These are phyloP conservation scores for Pterocarpus macrocarpus DNA, from an alignment of 306 rosid genomes.

Conservation along the genomic window DNA sequence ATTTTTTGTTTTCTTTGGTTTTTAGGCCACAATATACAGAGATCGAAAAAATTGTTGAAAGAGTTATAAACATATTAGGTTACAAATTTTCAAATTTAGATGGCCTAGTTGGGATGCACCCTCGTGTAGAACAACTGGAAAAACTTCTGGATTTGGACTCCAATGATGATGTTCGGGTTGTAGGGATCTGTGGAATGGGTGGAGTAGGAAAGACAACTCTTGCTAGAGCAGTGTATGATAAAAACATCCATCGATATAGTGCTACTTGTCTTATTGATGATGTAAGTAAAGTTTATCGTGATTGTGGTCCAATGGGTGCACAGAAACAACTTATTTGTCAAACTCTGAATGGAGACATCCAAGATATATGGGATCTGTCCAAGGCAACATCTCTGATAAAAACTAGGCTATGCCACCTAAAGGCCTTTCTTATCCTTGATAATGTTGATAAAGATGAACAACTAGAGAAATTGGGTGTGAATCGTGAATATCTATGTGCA, in stretches of 20 bases:
- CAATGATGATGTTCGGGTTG: neutral
- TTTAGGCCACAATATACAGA: conserved; percentile 1
- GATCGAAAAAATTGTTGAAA: conserved; percentile 22
- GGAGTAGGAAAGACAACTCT: conserved; percentile 4
- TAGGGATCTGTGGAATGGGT: conserved; percentile 37
- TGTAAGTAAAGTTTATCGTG: conserved; percentile 1
- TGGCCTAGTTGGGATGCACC: conserved; percentile 27
- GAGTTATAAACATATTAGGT: neutral
- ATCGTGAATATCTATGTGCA: neutral
- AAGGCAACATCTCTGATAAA: neutral
- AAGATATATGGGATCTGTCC: neutral
- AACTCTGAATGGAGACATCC: neutral
- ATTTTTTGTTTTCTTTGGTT: neutral
- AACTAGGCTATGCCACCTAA: neutral
- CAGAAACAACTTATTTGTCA: neutral
- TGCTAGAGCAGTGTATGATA: neutral
- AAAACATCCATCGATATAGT: neutral
- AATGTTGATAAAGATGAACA: conserved; percentile 27
- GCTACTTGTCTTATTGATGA: conserved; percentile 7
- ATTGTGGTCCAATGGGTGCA: neutral
- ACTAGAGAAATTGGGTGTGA: conserved; percentile 1
- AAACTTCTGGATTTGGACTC: conserved; percentile 1
- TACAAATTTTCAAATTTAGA: neutral
- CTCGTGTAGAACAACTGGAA: conserved; percentile 28
- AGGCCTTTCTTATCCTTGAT: neutral